phyloP scores from a whole-genome alignment of 2,329 filamentous ascomycete species.

The Calonectria multiphialidica region DNA sequence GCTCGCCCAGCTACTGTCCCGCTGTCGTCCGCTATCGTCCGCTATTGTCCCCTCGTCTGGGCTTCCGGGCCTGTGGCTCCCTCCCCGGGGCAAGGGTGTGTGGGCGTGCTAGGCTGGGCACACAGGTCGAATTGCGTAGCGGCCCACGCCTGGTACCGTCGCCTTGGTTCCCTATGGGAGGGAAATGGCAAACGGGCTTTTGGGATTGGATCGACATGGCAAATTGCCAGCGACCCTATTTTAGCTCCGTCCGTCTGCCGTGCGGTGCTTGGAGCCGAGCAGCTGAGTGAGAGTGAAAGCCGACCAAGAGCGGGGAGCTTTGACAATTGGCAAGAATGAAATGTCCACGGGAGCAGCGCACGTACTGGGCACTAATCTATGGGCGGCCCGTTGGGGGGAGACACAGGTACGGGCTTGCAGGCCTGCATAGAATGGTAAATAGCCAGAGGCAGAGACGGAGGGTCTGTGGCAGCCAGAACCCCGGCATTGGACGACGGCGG shows the following conservation, averaged over 20 bases:
- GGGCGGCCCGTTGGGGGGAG: neutral
- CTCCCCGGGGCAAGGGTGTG: neutral
- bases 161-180: constrained; percentile 23
- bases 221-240: neutral
- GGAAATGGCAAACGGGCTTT: neutral
- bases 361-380: neutral
- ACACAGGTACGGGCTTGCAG: neutral
- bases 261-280: neutral
- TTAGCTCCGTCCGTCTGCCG: neutral
- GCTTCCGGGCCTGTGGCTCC: constrained; percentile 7
- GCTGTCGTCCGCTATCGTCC: constrained; percentile 13
- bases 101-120: neutral
- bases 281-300: neutral
- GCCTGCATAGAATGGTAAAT: too few relatives aligned
- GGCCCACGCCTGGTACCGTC: constrained; percentile 27
- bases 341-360: neutral
- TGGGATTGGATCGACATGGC: constrained; percentile 3
- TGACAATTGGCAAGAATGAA: neutral
- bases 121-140: constrained; percentile 28
- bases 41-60: neutral
- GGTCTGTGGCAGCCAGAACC: neutral
- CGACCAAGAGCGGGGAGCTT: neutral
- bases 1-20: constrained; percentile 9
- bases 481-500: neutral
- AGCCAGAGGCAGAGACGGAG: neutral